Base-by-base conservation (phyloP, 2,329 filamentous ascomycete genomes). In the Didymellaceae sp. region DNA sequence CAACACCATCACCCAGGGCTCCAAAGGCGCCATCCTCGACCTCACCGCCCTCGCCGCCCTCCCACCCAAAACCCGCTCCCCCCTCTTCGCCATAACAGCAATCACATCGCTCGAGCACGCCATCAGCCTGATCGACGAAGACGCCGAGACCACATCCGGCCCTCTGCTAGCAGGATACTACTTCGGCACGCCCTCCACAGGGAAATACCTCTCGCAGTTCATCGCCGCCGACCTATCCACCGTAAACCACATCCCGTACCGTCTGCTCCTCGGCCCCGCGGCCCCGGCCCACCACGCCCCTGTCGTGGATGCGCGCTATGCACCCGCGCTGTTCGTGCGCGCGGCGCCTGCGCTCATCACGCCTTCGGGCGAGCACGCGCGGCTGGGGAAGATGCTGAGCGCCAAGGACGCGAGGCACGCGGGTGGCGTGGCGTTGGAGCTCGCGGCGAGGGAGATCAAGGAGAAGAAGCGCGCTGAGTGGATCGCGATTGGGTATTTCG, bases 191-290 rank as follows among this genome's bases (percentile, higher is more conserved):
- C 72, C 78, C 0, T 55, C 72, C 1, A 71, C 79, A 2, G 81
- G 78, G 13, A 87, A 86, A 63, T 87, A 86, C 55, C 73, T 87
- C 4, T 74, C 77, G 6, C 82, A 86, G 55, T 85, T 82, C 64
- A 70, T 86, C 26, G 61, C 74, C 7, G 74, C 82, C 2, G 71
- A 78, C 10, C 63, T 78, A 0, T 78, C 80, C 0, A 82, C 80
- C 61, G 71, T 83, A 46, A 87, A 87, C 63, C 79, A 84, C 43
- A 76, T 87, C 6, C 84, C 84, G 0, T 55, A 72, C 2, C 75
- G 81, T 25, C 70, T 87, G 2, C 76, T 87, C 4, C 59, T 77
- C 65, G 66, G 66, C 44, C 68, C 66, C 4, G 50, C 59, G 1
- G 62, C 61, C 1, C 66, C 67, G 0, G 44, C 42, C 2, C 51